These are phyloP conservation scores for Trichoderma sp. DNA, from an alignment of 2,329 filamentous ascomycete species.

Conservation along the genomic window DNA sequence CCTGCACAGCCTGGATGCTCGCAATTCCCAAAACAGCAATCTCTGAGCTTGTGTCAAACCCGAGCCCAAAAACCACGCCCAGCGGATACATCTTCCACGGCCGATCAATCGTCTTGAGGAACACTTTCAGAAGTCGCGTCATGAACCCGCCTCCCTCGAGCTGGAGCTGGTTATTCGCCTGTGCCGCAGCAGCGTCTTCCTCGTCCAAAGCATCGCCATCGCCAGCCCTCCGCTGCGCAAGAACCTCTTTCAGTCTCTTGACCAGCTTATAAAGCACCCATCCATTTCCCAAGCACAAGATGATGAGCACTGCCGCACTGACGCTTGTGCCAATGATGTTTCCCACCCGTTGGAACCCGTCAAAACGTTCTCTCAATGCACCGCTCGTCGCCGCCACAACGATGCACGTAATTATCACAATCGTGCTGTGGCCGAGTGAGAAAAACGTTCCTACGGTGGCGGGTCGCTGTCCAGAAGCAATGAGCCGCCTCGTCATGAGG, in stretches of 20 bases:
- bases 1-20: slow-evolving; percentile 78
- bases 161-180: slow-evolving; percentile 52
- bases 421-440: slow-evolving; percentile 87
- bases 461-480: slow-evolving; percentile 79
- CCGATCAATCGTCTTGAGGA: slow-evolving; percentile 71
- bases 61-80: slow-evolving; percentile 83
- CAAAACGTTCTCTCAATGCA: slow-evolving; percentile 77
- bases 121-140: slow-evolving; percentile 64
- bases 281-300: slow-evolving; percentile 78
- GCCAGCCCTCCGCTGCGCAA: slow-evolving; percentile 40
- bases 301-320: slow-evolving; percentile 75
- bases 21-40: slow-evolving; percentile 89
- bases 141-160: slow-evolving; percentile 77
- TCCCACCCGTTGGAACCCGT: slow-evolving; percentile 73
- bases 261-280: slow-evolving; percentile 82
- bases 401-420: slow-evolving; percentile 85
- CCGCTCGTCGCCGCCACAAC: slow-evolving; percentile 89
- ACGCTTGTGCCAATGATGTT: slow-evolving; percentile 88
- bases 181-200: slow-evolving; percentile 29
- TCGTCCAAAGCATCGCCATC: slow-evolving; percentile 29
- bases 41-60: slow-evolving; percentile 94
- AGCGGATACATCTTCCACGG: slow-evolving; percentile 97
- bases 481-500: slow-evolving; percentile 84
- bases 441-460: slow-evolving; percentile 95
- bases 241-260: slow-evolving; percentile 60